Evolutionary conservation across 495 filamentous ascomycete genomes (phyloP), one percentile per base, ranked within the genome.

Genomic region (Massariosphaeria phaeospora): DNA sequence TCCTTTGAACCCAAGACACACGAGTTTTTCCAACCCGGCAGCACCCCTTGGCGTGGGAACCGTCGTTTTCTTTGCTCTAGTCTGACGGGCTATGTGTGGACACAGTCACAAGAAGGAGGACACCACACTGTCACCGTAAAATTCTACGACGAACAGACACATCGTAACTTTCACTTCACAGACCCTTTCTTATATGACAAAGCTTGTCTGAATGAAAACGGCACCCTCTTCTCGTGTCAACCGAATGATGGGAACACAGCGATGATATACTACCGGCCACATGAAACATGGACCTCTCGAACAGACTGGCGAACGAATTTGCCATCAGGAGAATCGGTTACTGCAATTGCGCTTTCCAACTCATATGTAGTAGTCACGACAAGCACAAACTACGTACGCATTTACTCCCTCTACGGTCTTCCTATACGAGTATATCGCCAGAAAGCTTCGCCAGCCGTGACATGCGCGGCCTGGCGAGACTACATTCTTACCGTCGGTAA

Each of bases 101-200:
- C 93, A 0, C 88, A 97, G 12, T 86, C 95, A 61, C 94, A 98
- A 70, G 89, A 95, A 59, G 85, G 38, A 5, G 27, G 83, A 0
- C 91, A 97, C 57, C 79, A 97, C 69, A 98, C 91, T 6, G 85
- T 98, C 23, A 97, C 94, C 0, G 89, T 97, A 13, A 93, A 98
- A 60, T 98, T 98, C 67, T 95, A 96, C 66, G 93, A 98, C 70
- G 81, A 87, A 18, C 88, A 95, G 55, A 83, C 83, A 47, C 88
- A 95, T 65, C 78, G 94, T 20, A 87, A 95, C 70, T 96, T 95
- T 63, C 93, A 98, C 71, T 97, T 97, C 70, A 97, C 91, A 1
- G 93, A 98, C 64, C 89, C 89, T 0, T 95, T 86, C 65, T 74
- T 88, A 18, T 96, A 97, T 69, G 94, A 98, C 70, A 94, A 94